These are phyloP conservation scores for Dichomitus squalens DNA, from an alignment of 1,284 basidiomycete species.

Conservation along the genomic window DNA sequence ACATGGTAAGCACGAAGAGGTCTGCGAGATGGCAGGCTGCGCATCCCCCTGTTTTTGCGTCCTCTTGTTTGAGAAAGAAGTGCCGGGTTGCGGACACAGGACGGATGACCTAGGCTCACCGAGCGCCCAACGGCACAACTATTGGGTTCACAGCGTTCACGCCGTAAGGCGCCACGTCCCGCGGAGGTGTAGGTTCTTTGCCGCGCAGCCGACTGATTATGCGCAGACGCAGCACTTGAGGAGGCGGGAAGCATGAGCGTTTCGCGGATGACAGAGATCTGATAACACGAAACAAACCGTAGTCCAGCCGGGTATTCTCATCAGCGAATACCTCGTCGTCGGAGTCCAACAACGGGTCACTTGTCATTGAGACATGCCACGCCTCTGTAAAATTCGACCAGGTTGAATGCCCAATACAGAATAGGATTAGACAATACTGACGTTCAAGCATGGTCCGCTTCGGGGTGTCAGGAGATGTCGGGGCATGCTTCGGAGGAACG, in stretches of 20 bases:
- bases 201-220: constrained; percentile 59
- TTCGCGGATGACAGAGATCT: too few species aligned
- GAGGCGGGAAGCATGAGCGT: constrained; percentile 2
- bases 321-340: constrained; percentile 62
- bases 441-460: constrained; percentile 50
- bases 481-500: constrained; percentile 11
- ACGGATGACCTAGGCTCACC: constrained; percentile 10
- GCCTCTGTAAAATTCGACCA: constrained; percentile 45
- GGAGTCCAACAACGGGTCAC: constrained; percentile 54
- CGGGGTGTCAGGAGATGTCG: constrained; percentile 22
- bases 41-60: not conserved
- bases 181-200: constrained; percentile 49
- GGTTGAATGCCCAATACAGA: not conserved
- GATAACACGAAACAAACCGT: constrained; percentile 40
- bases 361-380: constrained; percentile 55
- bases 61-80: too few species aligned
- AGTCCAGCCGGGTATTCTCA: constrained; percentile 55
- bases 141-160: constrained; percentile 10
- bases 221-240: constrained; percentile 54
- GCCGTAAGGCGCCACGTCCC: constrained; percentile 23
- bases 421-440: constrained; percentile 34
- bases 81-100: too few species aligned
- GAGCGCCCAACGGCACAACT: constrained; percentile 14
- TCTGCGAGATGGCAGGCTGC: not conserved
- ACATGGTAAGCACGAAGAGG: not conserved